phyloP scores from a whole-genome alignment of 371 early-diverging fungal species.

The Mortierella sp. region DNA sequence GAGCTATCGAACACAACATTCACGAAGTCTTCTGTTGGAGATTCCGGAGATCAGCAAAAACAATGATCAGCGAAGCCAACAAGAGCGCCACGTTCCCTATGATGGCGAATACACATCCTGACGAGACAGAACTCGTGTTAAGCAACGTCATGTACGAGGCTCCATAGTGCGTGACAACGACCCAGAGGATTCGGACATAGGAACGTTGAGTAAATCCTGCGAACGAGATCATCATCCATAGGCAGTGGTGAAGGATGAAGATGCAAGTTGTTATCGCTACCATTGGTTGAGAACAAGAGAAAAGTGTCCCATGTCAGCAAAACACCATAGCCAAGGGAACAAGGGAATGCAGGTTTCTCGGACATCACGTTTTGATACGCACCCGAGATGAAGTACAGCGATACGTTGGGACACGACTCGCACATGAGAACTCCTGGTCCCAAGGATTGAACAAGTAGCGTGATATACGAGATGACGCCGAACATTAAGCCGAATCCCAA shows the following conservation, averaged over 20 bases:
- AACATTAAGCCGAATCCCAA: constrained; percentile 78
- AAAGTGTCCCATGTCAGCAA: neutral
- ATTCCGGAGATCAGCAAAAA: constrained; percentile 34
- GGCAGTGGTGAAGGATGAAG: constrained; percentile 74
- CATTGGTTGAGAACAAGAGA: neutral
- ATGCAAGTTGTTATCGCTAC: constrained; percentile 75
- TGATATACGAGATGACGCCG: constrained; percentile 73
- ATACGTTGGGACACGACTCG: constrained; percentile 68
- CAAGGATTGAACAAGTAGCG: constrained; percentile 69
- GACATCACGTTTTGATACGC: no score
- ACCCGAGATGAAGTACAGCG: constrained; percentile 75
- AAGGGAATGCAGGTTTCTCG: no score
- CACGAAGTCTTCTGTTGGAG: constrained; percentile 30
- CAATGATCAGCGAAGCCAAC: constrained; percentile 52
- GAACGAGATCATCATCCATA: constrained; percentile 80
- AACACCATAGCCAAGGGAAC: no score
- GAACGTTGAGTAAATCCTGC: constrained; percentile 64
- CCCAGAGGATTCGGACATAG: constrained; percentile 58
- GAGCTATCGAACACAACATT: neutral
- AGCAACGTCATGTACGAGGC: constrained; percentile 70
- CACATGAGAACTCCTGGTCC: constrained; percentile 79
- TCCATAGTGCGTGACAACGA: constrained; percentile 66
- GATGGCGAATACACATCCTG: constrained; percentile 65
- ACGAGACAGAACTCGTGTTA: constrained; percentile 56
- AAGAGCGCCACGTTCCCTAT: constrained; percentile 58